Conservation (phyloP, 768 basidiomycete genomes). For the Tephrocybe sp. region DNA sequence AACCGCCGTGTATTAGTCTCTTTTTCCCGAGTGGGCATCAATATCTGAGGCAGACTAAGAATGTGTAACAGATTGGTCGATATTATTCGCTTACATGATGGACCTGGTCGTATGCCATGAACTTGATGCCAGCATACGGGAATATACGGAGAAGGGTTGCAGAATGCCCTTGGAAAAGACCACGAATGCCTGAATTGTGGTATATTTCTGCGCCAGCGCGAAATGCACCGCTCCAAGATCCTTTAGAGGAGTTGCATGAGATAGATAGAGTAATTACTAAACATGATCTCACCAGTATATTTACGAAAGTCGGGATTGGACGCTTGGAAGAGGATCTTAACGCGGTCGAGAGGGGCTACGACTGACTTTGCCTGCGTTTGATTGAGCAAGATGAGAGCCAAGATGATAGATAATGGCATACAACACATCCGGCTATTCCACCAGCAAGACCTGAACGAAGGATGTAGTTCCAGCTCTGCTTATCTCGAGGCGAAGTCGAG, state of each 20-base stretch:
- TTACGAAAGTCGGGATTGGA: constrained; percentile 93
- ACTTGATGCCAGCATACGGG: constrained; percentile 96
- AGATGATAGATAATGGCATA: constrained; percentile 39
- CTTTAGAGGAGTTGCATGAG: constrained; percentile 36
- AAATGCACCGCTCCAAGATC: constrained; percentile 84
- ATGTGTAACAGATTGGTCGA: constrained; percentile 3
- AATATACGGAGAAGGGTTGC: constrained; percentile 92
- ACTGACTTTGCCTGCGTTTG: constrained; percentile 80
- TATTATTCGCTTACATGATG: constrained; percentile 52
- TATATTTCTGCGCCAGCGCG: constrained; percentile 76
- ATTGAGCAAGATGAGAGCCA: not conserved
- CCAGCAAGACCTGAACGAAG: constrained; percentile 88
- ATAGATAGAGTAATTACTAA: constrained; percentile 3
- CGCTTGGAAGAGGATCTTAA: constrained; percentile 98
- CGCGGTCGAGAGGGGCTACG: constrained; percentile 93
- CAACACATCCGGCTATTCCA: constrained; percentile 90
- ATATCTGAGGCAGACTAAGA: constrained; percentile 42
- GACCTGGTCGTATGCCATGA: constrained; percentile 91
- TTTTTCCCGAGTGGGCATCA: constrained; percentile 80
- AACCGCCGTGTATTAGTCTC: constrained; percentile 84
- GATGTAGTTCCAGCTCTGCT: constrained; percentile 56
- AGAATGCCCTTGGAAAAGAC: constrained; percentile 94
- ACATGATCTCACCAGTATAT: constrained; percentile 72
- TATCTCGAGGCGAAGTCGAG: constrained; percentile 44
- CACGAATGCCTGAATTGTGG: constrained; percentile 61